phyloP scores from a whole-genome alignment of 176 grass and related monocot genomes.

The Carex myosuroides region DNA sequence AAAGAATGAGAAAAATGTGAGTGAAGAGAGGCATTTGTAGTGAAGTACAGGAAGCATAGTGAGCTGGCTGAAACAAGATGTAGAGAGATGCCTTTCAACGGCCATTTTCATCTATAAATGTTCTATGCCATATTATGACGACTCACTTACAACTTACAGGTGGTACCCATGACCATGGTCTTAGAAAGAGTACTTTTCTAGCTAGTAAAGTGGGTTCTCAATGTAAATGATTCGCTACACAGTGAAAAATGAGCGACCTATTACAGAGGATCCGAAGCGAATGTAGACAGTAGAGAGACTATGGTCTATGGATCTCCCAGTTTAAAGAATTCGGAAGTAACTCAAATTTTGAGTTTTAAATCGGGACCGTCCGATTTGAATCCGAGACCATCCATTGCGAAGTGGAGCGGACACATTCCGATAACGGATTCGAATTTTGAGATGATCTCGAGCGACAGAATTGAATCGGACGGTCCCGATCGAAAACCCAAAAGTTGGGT shows the following conservation, averaged over 20 bases:
- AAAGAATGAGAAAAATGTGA: slow-evolving; percentile 4
- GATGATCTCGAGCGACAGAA: too few species aligned
- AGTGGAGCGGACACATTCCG: too few species aligned
- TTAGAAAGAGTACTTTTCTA: background rate
- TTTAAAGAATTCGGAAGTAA: background rate
- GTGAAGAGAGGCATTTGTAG: slow-evolving; percentile 18
- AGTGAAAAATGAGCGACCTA: background rate
- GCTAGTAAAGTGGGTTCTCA: background rate
- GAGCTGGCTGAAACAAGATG: slow-evolving; percentile 13
- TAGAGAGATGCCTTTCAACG: slow-evolving; percentile 21
- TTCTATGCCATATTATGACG: background rate
- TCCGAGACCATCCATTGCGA: too few species aligned
- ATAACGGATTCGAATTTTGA: too few species aligned
- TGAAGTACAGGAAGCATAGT: background rate
- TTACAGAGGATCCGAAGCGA: background rate
- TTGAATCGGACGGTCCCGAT: too few species aligned
- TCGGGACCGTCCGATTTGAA: too few species aligned
- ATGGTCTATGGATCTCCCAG: background rate
- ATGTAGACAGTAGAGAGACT: background rate
- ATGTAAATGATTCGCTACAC: background rate
- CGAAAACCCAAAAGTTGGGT: too few species aligned
- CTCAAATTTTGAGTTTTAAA: too few species aligned
- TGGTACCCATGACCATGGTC: background rate
- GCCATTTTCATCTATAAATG: background rate
- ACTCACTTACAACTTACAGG: background rate